These are phyloP conservation scores for Podaxis sp. DNA, from an alignment of 768 basidiomycete species.

Conservation along the genomic window DNA sequence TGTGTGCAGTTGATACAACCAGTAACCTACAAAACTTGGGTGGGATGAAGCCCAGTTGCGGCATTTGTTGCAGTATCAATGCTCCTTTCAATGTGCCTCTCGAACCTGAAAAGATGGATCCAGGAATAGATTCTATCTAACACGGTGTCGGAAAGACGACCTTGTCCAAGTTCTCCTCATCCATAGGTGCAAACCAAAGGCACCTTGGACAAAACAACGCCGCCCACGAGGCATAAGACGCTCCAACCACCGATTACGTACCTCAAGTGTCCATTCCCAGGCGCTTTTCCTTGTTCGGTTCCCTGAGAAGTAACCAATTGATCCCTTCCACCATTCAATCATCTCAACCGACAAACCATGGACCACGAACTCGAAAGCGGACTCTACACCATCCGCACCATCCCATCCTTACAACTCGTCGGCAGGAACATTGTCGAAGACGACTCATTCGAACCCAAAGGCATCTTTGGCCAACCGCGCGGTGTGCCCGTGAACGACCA, in stretches of 20 bases:
- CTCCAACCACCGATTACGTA: background rate
- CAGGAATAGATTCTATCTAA: too few species aligned
- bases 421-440: conserved; percentile 8
- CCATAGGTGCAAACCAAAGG: too few species aligned
- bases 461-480: conserved; percentile 2
- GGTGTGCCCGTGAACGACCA: conserved; percentile 1
- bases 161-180: too few species aligned
- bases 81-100: too few species aligned
- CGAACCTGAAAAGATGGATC: too few species aligned
- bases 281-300: background rate
- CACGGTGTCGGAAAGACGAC: too few species aligned
- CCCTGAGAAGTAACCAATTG: background rate
- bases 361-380: background rate
- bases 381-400: conserved; percentile 6
- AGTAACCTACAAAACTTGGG: too few species aligned
- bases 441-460: background rate
- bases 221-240: background rate
- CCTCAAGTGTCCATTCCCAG: background rate
- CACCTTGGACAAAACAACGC: background rate
- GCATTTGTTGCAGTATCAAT: too few species aligned
- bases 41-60: too few species aligned
- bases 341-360: background rate
- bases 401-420: background rate
- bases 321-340: background rate
- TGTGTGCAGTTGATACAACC: too few species aligned